Evolutionary conservation across 2,329 filamentous ascomycete species (phyloP).

Genomic region (Diplocarpon mali): DNA sequence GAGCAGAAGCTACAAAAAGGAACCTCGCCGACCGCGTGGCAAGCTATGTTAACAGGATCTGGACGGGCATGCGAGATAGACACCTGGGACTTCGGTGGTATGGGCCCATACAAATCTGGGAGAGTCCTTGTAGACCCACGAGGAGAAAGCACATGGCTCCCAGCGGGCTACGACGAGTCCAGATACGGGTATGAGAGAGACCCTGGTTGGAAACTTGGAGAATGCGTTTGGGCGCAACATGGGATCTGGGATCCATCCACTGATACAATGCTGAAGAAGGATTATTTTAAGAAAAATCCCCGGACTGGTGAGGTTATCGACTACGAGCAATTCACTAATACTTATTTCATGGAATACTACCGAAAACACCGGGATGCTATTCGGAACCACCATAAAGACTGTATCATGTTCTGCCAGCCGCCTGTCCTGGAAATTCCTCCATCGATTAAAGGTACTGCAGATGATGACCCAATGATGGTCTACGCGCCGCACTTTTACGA

Average conservation of each 20-base stretch:
- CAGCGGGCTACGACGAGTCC: slow-evolving; percentile 71
- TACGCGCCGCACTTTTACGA: slow-evolving; percentile 97
- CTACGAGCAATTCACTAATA: slow-evolving; percentile 80
- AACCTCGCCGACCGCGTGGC: slow-evolving; percentile 87
- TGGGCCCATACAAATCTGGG: slow-evolving; percentile 87
- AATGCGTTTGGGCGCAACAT: slow-evolving; percentile 94
- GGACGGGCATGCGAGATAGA: slow-evolving; percentile 83
- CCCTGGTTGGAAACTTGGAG: slow-evolving; percentile 79
- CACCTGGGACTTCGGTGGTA: slow-evolving; percentile 84
- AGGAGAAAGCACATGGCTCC: slow-evolving; percentile 75
- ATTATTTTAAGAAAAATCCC: slow-evolving; percentile 80
- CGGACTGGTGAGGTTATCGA: slow-evolving; percentile 61
- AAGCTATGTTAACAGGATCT: slow-evolving; percentile 83
- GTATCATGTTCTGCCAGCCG: slow-evolving; percentile 84
- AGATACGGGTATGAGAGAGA: slow-evolving; percentile 87
- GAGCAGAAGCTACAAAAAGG: slow-evolving; percentile 90
- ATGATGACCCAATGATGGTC: slow-evolving; percentile 82
- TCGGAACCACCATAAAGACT: slow-evolving; percentile 62
- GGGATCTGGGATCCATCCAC: slow-evolving; percentile 81
- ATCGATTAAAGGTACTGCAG: slow-evolving; percentile 70
- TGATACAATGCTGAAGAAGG: slow-evolving; percentile 67
- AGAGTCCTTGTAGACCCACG: slow-evolving; percentile 75
- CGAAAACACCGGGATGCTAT: slow-evolving; percentile 66
- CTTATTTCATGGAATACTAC: slow-evolving; percentile 83
- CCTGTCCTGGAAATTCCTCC: slow-evolving; percentile 89